phyloP scores from a whole-genome alignment of 2,329 filamentous ascomycete species.

The Exophiala oligosperma region DNA sequence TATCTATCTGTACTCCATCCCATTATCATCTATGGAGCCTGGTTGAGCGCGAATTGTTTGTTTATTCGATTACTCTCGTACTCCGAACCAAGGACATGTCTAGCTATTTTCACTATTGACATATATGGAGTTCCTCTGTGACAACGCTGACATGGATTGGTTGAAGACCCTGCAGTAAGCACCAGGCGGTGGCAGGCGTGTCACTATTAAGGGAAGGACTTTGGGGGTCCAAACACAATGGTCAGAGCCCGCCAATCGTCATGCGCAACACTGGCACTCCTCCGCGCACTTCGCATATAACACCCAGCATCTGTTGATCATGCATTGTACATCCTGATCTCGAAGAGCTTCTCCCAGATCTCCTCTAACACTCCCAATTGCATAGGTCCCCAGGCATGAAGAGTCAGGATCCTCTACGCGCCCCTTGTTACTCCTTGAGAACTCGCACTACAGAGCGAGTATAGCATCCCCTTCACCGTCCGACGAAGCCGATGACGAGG shows the following conservation, averaged over 20 bases:
- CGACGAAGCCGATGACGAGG: conserved; percentile 69
- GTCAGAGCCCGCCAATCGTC: conserved; percentile 11
- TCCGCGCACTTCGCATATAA: background rate
- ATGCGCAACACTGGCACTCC: background rate
- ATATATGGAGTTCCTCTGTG: background rate
- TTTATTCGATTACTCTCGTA: background rate
- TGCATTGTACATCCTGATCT: background rate
- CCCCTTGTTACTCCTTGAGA: conserved; percentile 18
- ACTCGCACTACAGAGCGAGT: conserved; percentile 53
- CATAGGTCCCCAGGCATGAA: conserved; percentile 31
- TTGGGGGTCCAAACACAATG: conserved; percentile 3
- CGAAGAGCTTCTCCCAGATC: background rate
- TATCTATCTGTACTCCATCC: no score
- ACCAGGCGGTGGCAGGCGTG: background rate
- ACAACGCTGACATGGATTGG: conserved; percentile 2
- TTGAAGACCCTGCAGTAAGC: background rate
- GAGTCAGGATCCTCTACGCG: conserved; percentile 13
- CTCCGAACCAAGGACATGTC: background rate
- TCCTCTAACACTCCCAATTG: background rate
- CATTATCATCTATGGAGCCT: no score
- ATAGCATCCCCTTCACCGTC: conserved; percentile 60
- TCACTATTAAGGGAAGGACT: background rate
- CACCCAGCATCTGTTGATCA: background rate
- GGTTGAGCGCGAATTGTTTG: no score
- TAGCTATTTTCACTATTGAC: background rate